A percentile compares a stretch with the other conserved stretches of the same genome.
phyloP scores from a whole-genome alignment of 164 flowering plant genomes.

The Piper betle region DNA sequence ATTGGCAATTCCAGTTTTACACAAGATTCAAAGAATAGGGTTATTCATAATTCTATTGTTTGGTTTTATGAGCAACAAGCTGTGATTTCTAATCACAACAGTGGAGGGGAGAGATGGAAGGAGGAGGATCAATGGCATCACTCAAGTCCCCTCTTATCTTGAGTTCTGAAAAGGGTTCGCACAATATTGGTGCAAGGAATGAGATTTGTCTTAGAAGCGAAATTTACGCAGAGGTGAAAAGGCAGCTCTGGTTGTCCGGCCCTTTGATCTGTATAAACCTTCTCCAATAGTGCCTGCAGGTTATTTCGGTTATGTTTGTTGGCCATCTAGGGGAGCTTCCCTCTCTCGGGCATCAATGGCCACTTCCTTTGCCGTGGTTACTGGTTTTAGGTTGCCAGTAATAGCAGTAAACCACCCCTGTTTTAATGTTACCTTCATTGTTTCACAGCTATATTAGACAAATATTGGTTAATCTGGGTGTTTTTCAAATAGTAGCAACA shows the following conservation, averaged over 20 bases:
- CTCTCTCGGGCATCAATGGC: constrained; percentile 51
- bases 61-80: no score
- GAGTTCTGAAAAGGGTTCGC: not conserved
- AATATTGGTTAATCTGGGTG: not conserved
- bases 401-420: no score
- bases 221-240: constrained; percentile 20
- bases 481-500: no score
- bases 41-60: no score
- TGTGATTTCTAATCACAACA: no score
- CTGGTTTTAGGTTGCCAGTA: constrained; percentile 43
- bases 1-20: no score
- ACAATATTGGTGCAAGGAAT: not conserved
- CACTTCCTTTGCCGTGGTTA: constrained; percentile 39
- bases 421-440: not conserved
- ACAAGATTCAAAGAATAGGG: no score
- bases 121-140: not conserved
- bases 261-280: constrained; percentile 30
- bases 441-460: not conserved
- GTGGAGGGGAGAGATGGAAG: constrained; percentile 3
- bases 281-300: constrained; percentile 27
- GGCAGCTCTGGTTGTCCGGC: constrained; percentile 27
- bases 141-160: not conserved
- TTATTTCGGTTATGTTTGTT: constrained; percentile 39
- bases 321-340: constrained; percentile 42
- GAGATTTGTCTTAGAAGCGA: not conserved